phyloP scores from a whole-genome alignment of 192 early-diverging fungal genomes.

The Umbelopsis ramanniana region DNA sequence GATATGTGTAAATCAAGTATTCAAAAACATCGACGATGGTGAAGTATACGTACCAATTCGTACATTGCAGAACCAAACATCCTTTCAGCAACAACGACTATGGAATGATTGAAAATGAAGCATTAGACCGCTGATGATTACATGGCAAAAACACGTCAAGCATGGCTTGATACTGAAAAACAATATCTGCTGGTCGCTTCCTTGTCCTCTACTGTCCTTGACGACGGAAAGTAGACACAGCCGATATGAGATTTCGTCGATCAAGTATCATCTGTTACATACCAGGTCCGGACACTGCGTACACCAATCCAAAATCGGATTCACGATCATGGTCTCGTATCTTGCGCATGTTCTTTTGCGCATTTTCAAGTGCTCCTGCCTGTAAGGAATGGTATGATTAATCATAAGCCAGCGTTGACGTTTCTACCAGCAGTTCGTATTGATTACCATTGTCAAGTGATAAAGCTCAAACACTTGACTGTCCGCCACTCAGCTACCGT shows the following conservation, averaged over 20 bases:
- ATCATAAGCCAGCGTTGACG: neutral
- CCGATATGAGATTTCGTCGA: neutral
- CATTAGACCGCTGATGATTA: neutral
- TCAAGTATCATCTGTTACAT: conserved; percentile 20
- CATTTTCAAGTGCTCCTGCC: conserved; percentile 93
- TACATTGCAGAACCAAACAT: conserved; percentile 98
- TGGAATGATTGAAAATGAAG: neutral
- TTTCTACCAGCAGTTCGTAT: neutral
- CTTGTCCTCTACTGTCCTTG: neutral
- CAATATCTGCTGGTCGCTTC: too few species aligned
- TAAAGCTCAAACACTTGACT: conserved; percentile 24
- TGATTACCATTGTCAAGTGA: conserved; percentile 22
- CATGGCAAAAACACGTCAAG: too few species aligned
- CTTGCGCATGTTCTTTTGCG: conserved; percentile 77
- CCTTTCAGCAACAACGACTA: conserved; percentile 98
- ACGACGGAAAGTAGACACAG: neutral
- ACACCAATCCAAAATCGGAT: conserved; percentile 89
- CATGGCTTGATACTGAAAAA: too few species aligned
- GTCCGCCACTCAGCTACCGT: conserved; percentile 12
- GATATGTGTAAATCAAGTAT: neutral
- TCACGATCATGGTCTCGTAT: conserved; percentile 90
- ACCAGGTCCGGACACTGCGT: conserved; percentile 98
- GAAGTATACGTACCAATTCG: conserved; percentile 82
- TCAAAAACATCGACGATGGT: conserved; percentile 7
- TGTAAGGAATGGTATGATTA: conserved; percentile 34